These are phyloP conservation scores for Inga laurina DNA, from an alignment of 306 rosid species.

Conservation along the genomic window DNA sequence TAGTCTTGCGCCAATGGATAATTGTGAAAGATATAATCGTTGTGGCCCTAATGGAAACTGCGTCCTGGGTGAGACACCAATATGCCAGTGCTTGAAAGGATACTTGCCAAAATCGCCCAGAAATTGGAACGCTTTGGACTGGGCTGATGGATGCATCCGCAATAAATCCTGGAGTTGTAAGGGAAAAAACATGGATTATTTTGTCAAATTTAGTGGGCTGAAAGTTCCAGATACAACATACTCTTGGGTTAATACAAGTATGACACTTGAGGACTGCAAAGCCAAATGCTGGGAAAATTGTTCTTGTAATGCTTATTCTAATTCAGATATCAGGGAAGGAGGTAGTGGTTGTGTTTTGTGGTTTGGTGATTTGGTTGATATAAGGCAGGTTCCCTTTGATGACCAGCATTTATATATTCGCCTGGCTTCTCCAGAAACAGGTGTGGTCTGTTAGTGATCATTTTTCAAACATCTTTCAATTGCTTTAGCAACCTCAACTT, in stretches of 20 bases:
- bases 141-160: neutral
- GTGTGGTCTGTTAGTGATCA: neutral
- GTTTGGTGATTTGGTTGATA: slow-evolving; percentile 42
- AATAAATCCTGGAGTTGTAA: neutral
- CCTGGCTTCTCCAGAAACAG: slow-evolving; percentile 25
- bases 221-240: slow-evolving; percentile 33
- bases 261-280: slow-evolving; percentile 16
- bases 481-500: neutral
- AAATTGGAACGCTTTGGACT: neutral
- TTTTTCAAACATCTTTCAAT: neutral
- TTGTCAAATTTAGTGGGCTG: neutral
- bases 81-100: neutral
- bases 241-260: slow-evolving; percentile 16
- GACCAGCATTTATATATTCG: slow-evolving; percentile 40
- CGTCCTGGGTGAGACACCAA: neutral
- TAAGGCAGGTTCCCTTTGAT: neutral
- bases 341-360: slow-evolving; percentile 42
- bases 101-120: neutral
- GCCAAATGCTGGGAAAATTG: slow-evolving; percentile 18
- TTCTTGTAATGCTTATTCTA: slow-evolving; percentile 37
- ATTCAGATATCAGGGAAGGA: slow-evolving; percentile 18
- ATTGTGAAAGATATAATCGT: neutral
- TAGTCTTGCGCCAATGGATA: neutral
- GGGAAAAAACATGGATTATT: neutral
- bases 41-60: neutral